Conservation (phyloP, 2,329 filamentous ascomycete genomes). For the Neonectria faginata region DNA sequence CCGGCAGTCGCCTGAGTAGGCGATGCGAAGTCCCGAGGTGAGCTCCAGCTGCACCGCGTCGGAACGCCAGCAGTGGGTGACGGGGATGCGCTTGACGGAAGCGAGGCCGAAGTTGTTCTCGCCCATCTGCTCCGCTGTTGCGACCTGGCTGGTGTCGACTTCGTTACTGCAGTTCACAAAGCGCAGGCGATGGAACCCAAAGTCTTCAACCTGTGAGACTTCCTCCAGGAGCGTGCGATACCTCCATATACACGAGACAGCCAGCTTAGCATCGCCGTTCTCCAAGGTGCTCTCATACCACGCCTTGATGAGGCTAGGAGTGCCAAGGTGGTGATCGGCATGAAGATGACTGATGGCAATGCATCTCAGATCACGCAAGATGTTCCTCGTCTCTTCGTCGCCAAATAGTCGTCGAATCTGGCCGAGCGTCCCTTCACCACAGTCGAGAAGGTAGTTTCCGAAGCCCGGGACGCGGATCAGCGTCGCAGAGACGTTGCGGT, state of each 20-base stretch:
- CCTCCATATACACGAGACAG: constrained; percentile 74
- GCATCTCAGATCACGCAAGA: constrained; percentile 81
- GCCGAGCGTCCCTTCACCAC: constrained; percentile 91
- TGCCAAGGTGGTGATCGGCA: constrained; percentile 95
- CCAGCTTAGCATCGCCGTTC: constrained; percentile 60
- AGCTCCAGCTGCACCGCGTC: constrained; percentile 83
- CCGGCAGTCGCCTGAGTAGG: constrained; percentile 94
- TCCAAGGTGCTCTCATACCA: constrained; percentile 73
- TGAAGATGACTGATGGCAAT: constrained; percentile 97
- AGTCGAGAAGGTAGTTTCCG: constrained; percentile 92
- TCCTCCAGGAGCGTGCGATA: constrained; percentile 85
- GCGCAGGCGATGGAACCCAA: constrained; percentile 69
- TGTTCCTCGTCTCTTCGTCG: constrained; percentile 70
- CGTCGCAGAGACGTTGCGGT: constrained; percentile 93
- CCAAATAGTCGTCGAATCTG: constrained; percentile 83
- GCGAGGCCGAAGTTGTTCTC: constrained; percentile 70
- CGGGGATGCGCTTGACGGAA: constrained; percentile 73
- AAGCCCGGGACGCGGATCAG: constrained; percentile 84
- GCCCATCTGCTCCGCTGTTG: constrained; percentile 52
- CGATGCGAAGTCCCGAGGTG: constrained; percentile 83
- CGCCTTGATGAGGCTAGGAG: constrained; percentile 80
- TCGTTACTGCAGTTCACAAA: constrained; percentile 48
- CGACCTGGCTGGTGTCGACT: constrained; percentile 39
- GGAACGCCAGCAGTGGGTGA: constrained; percentile 83
- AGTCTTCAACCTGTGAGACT: constrained; percentile 81